Percentiles rank a stretch among this genome's conserved stretches.
Conservation (phyloP, 176 grass and related monocot genomes). For the Avena sativa region DNA sequence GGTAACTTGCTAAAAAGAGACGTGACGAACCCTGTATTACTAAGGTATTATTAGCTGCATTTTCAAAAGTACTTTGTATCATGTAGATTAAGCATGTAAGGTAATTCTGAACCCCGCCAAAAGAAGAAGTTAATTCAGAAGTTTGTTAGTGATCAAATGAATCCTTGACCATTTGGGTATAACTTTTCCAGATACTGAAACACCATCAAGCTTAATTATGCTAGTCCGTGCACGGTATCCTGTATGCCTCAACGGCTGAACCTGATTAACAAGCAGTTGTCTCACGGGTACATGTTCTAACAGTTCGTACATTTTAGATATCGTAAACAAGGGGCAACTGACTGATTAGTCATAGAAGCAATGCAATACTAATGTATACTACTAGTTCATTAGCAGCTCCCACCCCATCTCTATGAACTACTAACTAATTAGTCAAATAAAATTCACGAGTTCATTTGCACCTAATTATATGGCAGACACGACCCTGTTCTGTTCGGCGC, state of each 20-base stretch:
- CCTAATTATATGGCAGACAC: constrained; percentile 47
- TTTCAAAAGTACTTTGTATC: too few species aligned
- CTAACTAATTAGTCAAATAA: constrained; percentile 2
- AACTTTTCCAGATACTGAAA: neutral
- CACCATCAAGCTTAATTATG: neutral
- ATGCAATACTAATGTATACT: constrained; percentile 12
- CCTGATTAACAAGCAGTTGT: neutral
- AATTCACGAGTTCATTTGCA: constrained; percentile 2
- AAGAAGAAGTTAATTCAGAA: too few species aligned
- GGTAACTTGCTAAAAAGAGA: too few species aligned
- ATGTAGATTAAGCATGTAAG: too few species aligned
- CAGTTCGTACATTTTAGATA: neutral
- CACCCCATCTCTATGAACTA: constrained; percentile 40
- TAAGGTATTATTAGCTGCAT: too few species aligned
- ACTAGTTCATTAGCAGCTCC: constrained; percentile 1
- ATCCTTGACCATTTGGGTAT: neutral
- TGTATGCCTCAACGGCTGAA: neutral
- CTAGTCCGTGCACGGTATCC: neutral
- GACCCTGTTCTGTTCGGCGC: constrained; percentile 53
- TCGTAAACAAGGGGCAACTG: constrained; percentile 11
- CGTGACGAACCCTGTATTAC: too few species aligned
- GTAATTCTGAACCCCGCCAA: too few species aligned
- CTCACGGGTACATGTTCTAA: neutral
- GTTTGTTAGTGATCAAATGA: neutral
- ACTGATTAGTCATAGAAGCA: neutral